Evolutionary conservation across 306 rosid species (phyloP).

Genomic region (Benincasa hispida): DNA sequence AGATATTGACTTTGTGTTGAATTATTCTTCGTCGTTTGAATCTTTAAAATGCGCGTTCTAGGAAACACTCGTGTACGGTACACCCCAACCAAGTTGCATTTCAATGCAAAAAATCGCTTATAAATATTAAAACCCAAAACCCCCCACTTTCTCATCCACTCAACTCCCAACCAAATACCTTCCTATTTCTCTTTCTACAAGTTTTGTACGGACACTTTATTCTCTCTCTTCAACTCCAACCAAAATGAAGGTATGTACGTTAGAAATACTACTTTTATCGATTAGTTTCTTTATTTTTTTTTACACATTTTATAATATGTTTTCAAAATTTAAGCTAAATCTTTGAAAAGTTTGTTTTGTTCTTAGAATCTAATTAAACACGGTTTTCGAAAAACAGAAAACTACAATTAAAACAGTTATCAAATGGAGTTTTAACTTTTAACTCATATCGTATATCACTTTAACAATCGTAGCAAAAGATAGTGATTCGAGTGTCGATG

Average conservation of each 20-base stretch:
- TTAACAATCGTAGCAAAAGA: constrained; percentile 28
- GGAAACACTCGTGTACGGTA: too few relatives aligned
- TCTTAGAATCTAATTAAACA: too few relatives aligned
- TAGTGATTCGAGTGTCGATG: constrained; percentile 31
- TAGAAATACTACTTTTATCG: too few relatives aligned
- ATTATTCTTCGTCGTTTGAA: neutral
- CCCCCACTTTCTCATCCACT: neutral
- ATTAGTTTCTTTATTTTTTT: neutral
- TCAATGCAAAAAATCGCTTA: neutral
- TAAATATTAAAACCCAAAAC: neutral
- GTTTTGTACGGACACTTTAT: neutral
- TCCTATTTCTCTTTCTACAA: neutral
- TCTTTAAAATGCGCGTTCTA: neutral
- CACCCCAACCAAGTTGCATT: too few relatives aligned
- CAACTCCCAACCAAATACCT: neutral
- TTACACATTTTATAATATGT: too few relatives aligned
- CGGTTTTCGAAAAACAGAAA: too few relatives aligned
- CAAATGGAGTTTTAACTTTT: too few relatives aligned
- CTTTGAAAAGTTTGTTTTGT: too few relatives aligned
- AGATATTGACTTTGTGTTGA: too few relatives aligned
- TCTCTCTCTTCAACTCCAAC: neutral
- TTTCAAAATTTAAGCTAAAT: too few relatives aligned
- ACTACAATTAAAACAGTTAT: too few relatives aligned
- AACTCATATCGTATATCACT: too few relatives aligned
- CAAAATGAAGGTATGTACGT: neutral